A percentile compares a stretch with the other conserved stretches of the same genome.
Conservation (phyloP, 257 asterid genomes). For the Solanum okadae region DNA sequence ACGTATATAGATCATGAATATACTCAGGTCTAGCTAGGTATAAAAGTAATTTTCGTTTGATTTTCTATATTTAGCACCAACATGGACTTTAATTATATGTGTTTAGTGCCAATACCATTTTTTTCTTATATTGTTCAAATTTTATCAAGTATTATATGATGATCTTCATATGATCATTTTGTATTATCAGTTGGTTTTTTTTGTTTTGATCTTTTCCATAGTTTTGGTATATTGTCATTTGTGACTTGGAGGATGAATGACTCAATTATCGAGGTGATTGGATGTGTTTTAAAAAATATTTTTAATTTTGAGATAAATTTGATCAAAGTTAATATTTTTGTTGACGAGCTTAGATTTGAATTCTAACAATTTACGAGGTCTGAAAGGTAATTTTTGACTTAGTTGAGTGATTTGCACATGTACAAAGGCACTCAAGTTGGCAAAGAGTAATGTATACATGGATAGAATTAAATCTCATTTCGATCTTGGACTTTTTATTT, state of each 20-base stretch:
- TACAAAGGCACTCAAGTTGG: background rate
- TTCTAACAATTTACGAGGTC: background rate
- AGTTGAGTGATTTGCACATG: background rate
- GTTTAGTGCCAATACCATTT: background rate
- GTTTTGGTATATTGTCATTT: background rate
- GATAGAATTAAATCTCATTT: too few relatives aligned
- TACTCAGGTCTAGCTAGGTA: background rate
- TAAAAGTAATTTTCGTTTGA: background rate
- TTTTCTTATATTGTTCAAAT: background rate
- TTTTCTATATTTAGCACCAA: background rate
- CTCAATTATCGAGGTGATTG: background rate
- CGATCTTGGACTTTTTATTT: too few relatives aligned
- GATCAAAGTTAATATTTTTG: background rate
- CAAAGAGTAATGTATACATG: background rate
- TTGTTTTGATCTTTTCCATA: too few relatives aligned
- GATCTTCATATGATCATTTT: background rate
- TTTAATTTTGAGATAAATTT: background rate
- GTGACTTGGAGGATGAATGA: background rate
- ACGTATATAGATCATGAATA: background rate
- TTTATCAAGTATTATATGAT: background rate
- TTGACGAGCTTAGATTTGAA: background rate
- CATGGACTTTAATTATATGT: background rate
- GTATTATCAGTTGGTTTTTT: background rate
- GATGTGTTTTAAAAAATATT: background rate
- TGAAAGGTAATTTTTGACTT: background rate